phyloP scores from a whole-genome alignment of 140 eudicot genomes.

The Ambrosia hybrid region DNA sequence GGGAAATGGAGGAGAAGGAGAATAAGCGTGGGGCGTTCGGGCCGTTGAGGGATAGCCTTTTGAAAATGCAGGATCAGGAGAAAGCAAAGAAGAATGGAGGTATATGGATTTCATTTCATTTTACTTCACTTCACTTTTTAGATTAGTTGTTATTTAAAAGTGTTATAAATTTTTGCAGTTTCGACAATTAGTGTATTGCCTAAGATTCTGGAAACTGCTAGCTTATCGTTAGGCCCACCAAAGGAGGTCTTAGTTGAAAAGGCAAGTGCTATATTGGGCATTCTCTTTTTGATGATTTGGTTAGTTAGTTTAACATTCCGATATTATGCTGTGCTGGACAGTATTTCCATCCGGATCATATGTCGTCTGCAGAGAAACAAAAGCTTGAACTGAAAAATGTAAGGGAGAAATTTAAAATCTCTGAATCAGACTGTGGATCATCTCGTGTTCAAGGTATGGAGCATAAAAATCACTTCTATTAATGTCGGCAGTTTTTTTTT shows the following conservation, averaged over 20 bases:
- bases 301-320: background rate
- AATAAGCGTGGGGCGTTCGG: background rate
- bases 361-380: constrained; percentile 85
- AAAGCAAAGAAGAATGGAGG: constrained; percentile 26
- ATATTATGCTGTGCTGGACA: constrained; percentile 31
- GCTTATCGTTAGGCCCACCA: constrained; percentile 50
- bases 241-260: constrained; percentile 66
- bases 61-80: background rate
- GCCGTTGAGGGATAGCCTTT: constrained; percentile 31
- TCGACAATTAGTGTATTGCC: constrained; percentile 35
- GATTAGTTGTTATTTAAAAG: background rate
- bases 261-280: constrained; percentile 37
- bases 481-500: background rate
- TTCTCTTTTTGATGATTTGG: background rate
- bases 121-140: too few species aligned
- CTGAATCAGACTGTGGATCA: constrained; percentile 95
- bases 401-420: constrained; percentile 79
- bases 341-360: constrained; percentile 92
- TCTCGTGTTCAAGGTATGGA: constrained; percentile 82
- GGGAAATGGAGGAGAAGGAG: constrained; percentile 46
- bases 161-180: constrained; percentile 29
- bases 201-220: constrained; percentile 39
- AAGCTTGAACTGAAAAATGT: constrained; percentile 74
- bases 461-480: background rate
- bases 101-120: background rate